Conservation (phyloP, 179 eudicot genomes). For the Pouteria campechiana region DNA sequence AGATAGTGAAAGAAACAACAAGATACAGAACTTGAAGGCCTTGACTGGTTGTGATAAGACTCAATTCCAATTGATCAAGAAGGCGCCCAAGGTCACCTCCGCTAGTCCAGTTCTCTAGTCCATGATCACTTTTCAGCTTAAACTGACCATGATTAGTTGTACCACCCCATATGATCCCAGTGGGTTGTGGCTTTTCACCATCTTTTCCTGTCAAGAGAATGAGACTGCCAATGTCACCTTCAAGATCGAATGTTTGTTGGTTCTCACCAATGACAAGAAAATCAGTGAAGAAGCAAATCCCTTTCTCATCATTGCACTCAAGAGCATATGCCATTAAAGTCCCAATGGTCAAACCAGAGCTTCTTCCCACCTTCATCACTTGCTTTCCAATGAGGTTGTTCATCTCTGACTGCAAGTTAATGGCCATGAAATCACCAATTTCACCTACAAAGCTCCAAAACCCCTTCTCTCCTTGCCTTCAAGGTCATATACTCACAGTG, state of each 20-base stretch:
- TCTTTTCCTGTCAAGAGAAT: conserved; percentile 59
- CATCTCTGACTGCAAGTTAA: conserved; percentile 85
- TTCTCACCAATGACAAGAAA: conserved; percentile 96
- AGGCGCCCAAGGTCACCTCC: conserved; percentile 97
- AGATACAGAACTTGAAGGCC: conserved; percentile 61
- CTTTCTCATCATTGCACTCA: conserved; percentile 95
- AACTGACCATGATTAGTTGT: conserved; percentile 96
- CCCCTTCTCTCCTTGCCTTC: too few relatives aligned
- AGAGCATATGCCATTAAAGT: conserved; percentile 86
- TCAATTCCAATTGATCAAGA: conserved; percentile 87
- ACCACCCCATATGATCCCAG: conserved; percentile 98
- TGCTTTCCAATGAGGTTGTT: conserved; percentile 71
- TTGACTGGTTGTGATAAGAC: conserved; percentile 61
- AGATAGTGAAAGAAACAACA: too few relatives aligned
- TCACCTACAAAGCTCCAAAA: too few relatives aligned
- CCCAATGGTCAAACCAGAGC: conserved; percentile 90
- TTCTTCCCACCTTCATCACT: conserved; percentile 95
- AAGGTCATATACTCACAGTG: too few relatives aligned
- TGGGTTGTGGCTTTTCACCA: conserved; percentile 83
- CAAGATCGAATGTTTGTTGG: conserved; percentile 94
- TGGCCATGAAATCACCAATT: conserved; percentile 61
- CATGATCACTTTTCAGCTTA: conserved; percentile 82
- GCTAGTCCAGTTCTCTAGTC: conserved; percentile 98
- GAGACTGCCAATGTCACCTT: conserved; percentile 97
- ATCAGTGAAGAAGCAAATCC: conserved; percentile 92